Base-by-base conservation (phyloP, 2,329 filamentous ascomycete genomes). In the Clonostachys sp. region DNA sequence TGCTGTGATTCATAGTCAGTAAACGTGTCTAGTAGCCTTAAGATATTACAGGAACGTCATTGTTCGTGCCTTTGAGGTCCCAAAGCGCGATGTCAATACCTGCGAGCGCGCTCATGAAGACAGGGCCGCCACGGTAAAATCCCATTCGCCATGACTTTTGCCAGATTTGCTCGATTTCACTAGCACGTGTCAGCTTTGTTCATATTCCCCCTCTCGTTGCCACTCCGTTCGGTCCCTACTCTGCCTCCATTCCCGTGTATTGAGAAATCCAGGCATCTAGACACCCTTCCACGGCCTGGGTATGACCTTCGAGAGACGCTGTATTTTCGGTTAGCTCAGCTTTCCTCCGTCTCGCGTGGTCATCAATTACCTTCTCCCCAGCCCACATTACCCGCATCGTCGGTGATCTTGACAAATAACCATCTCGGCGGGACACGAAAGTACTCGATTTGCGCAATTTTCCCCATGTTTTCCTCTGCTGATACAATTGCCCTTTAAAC, bases 121-220 rank as follows among this genome's bases (percentile, higher is more conserved):
- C 87, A 0, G 87, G 85, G 0, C 87, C 88, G 3, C 87, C 87
- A 30, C 88, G 75, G 63, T 91, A 91, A 63, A 91, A 92, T 0
- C 81, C 80, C 40, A 78, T 71, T 40, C 87, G 77, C 78, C 83
- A 91, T 24, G 80, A 79, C 53, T 78, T 75, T 61, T 90, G 87
- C 88, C 88, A 91, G 49, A 91, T 85, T 52, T 89, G 83, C 60
- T 91, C 87, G 53, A 91, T 91, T 44, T 89, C 81, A 59, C 84
- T 87, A 42, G 7, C 3, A 39, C 17, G 4, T 5, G 3, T 9
- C 0, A 2, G 9, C 7, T 6, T 4, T 9, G 41, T 48, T 17
- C 39, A 8, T 6, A 34, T 24, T 6, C 4, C n/a, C 33, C 41
- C 14, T n/a, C 16, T 14, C 44, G 12, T 17, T 30, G 24, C 24